Conservation (phyloP, 129 eudicot species). For the Flaveria trinervia region DNA sequence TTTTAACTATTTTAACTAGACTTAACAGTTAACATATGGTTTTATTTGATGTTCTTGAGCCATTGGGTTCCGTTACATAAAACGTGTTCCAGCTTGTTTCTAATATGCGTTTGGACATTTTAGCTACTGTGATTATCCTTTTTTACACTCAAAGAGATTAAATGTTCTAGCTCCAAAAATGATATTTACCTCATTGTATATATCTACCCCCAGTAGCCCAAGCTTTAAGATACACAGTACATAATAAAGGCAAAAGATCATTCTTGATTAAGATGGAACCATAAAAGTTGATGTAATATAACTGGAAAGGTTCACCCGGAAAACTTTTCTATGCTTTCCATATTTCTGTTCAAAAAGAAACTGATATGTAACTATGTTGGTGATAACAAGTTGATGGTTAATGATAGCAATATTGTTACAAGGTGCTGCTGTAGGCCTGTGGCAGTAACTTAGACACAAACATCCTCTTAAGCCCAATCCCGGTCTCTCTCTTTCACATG, state of each 20-base stretch:
- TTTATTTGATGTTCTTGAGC: neutral
- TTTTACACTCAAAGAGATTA: neutral
- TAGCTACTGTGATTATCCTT: neutral
- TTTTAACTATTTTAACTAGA: too few relatives aligned
- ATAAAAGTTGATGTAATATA: too few relatives aligned
- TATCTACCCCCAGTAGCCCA: neutral
- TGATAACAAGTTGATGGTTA: conserved; percentile 17
- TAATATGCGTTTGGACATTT: neutral
- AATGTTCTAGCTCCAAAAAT: neutral
- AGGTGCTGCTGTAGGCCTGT: conserved; percentile 2
- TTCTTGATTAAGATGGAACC: conserved; percentile 3
- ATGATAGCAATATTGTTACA: neutral
- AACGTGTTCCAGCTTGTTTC: neutral
- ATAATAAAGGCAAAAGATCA: neutral
- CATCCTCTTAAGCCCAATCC: neutral
- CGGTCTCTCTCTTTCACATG: neutral
- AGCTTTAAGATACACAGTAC: neutral
- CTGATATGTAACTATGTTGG: neutral
- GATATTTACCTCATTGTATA: neutral
- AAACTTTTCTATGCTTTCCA: neutral
- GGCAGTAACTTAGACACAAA: conserved; percentile 5
- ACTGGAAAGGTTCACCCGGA: neutral
- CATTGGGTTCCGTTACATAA: neutral
- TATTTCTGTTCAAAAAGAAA: neutral
- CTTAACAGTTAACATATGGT: too few relatives aligned